A percentile compares a stretch with the other conserved stretches of the same genome.
Conservation (phyloP, 371 early-diverging fungal species). For the Gilbertella persicaria region DNA sequence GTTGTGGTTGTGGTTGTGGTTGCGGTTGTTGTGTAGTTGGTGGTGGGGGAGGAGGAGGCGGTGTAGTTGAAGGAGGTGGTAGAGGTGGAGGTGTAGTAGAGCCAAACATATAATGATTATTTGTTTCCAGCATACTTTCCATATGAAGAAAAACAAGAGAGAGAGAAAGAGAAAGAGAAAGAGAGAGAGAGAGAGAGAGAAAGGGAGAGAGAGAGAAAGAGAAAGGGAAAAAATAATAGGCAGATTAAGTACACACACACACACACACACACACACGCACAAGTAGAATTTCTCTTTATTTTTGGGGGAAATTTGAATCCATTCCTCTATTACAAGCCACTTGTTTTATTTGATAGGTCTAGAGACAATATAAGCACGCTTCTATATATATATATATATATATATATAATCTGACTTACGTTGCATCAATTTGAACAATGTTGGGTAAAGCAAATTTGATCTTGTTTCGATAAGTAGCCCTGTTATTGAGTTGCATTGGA, state of each 20-base stretch:
- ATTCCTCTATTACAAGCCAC: neutral
- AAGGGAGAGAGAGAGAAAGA: slow-evolving; percentile 1
- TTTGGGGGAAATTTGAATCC: neutral
- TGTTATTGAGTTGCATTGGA: slow-evolving; percentile 80
- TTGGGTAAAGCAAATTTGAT: slow-evolving; percentile 85
- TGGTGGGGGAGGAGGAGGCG: neutral
- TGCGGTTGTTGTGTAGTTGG: no score
- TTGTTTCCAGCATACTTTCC: slow-evolving; percentile 25
- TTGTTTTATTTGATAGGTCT: slow-evolving; percentile 21
- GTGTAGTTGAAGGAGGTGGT: neutral
- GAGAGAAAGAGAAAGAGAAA: neutral
- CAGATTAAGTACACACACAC: neutral
- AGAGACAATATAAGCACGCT: neutral
- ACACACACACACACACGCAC: slow-evolving; percentile 4
- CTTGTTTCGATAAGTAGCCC: slow-evolving; percentile 86
- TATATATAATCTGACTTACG: slow-evolving; percentile 26
- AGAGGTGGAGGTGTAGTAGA: neutral
- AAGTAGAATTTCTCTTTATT: slow-evolving; percentile 2
- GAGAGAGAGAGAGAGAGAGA: slow-evolving; percentile 4
- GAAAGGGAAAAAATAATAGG: slow-evolving; percentile 2
- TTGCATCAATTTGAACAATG: slow-evolving; percentile 92
- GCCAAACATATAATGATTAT: slow-evolving; percentile 27
- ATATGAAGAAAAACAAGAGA: neutral
- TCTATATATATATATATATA: neutral
- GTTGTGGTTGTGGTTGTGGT: neutral